These are phyloP conservation scores for Solanum etuberosum DNA, from an alignment of 257 asterid species.

Conservation along the genomic window DNA sequence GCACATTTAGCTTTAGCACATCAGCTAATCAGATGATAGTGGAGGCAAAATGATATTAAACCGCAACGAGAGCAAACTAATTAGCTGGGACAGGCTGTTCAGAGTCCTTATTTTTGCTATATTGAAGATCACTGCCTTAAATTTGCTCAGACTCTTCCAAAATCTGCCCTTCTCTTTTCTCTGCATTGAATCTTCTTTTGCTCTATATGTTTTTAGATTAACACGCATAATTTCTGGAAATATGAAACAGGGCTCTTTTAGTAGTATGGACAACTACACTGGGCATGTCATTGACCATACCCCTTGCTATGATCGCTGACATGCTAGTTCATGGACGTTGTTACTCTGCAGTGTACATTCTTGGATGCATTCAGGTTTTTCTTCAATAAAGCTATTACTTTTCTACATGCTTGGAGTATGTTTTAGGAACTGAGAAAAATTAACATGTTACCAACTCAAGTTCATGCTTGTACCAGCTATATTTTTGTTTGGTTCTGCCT, in stretches of 20 bases:
- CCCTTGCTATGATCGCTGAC: constrained; percentile 75
- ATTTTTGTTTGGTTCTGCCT: background rate
- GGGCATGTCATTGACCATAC: constrained; percentile 76
- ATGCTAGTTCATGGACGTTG: constrained; percentile 61
- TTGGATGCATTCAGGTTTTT: constrained; percentile 67
- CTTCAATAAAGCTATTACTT: background rate
- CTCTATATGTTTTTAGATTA: background rate
- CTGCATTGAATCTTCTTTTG: background rate
- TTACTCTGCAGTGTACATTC: constrained; percentile 48
- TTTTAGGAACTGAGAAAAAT: too few relatives aligned
- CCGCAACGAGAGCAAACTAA: too few relatives aligned
- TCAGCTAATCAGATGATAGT: too few relatives aligned
- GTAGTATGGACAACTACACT: constrained; percentile 80
- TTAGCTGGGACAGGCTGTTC: too few relatives aligned
- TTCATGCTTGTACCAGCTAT: background rate
- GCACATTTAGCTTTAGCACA: background rate
- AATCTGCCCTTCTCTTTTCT: background rate
- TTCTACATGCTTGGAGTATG: too few relatives aligned
- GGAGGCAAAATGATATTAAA: too few relatives aligned
- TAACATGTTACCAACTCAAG: too few relatives aligned
- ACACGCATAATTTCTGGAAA: background rate
- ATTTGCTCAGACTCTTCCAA: background rate
- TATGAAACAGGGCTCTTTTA: constrained; percentile 58
- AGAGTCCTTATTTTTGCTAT: too few relatives aligned
- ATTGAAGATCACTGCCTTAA: too few relatives aligned